Conservation (phyloP, 2,329 filamentous ascomycete species). For the Fusarium beomiforme region DNA sequence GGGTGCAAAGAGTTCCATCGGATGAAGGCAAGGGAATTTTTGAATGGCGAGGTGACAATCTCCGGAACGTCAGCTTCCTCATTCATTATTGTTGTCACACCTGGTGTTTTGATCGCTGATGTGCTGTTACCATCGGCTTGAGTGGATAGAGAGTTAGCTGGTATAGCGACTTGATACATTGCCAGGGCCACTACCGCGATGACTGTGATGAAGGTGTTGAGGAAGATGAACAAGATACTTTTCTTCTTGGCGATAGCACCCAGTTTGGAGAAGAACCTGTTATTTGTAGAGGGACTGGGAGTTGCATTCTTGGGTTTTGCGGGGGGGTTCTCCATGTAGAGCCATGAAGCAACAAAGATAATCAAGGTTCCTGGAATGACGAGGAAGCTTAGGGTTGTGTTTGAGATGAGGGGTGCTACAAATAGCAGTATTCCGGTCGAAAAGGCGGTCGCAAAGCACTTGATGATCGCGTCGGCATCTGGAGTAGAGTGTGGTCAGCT, state of each 20-base stretch:
- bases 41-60: not conserved
- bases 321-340: not conserved
- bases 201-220: not conserved
- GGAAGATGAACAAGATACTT: not conserved
- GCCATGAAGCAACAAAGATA: not conserved
- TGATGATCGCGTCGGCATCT: not conserved
- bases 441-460: not conserved
- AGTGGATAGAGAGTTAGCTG: no score
- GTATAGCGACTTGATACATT: not conserved
- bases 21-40: not conserved
- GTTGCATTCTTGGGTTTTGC: not conserved
- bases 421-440: not conserved
- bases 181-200: not conserved
- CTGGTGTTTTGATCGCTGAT: no score
- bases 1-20: not conserved
- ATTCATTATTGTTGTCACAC: accelerated
- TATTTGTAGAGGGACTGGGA: not conserved
- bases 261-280: not conserved
- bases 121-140: no score
- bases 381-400: not conserved
- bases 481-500: accelerated
- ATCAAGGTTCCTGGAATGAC: not conserved
- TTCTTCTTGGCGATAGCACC: not conserved
- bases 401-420: not conserved
- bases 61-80: not conserved